phyloP scores from a whole-genome alignment of 192 early-diverging fungal species.

The Jimgerdemannia flammicorona region DNA sequence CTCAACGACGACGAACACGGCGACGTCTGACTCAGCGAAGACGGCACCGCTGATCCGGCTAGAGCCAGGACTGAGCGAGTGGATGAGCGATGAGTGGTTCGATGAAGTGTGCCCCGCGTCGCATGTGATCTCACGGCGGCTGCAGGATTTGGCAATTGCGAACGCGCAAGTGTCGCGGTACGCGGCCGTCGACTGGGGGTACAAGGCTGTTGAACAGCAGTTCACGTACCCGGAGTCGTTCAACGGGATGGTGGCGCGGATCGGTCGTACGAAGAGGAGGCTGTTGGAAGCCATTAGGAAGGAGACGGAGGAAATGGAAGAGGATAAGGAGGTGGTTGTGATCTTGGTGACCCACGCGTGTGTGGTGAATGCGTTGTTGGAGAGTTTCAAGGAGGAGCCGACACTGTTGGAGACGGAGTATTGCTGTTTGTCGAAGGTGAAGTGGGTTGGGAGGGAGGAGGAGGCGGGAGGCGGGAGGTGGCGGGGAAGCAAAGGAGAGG shows the following conservation, averaged over 20 bases:
- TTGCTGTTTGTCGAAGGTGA: conserved; percentile 6
- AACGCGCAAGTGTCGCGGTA: conserved; percentile 11
- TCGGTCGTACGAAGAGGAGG: conserved; percentile 8
- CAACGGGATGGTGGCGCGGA: conserved; percentile 24
- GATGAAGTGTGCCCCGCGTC: conserved; percentile 23
- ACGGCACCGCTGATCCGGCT: conserved; percentile 13
- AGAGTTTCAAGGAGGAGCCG: conserved; percentile 9
- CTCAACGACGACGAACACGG: no score
- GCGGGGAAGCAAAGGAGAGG: not conserved
- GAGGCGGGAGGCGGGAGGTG: conserved; percentile 3
- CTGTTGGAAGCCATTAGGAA: conserved; percentile 11
- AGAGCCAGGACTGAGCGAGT: conserved; percentile 32
- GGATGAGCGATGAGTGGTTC: conserved; percentile 34
- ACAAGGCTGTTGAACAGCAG: conserved; percentile 4
- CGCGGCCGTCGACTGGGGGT: conserved; percentile 12
- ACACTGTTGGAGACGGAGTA: conserved; percentile 13
- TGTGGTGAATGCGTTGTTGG: conserved; percentile 32
- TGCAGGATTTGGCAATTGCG: conserved; percentile 19
- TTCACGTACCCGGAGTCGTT: conserved; percentile 30
- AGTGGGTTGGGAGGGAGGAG: conserved; percentile 1
- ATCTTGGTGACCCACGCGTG: conserved; percentile 26
- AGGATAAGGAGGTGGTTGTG: conserved; percentile 6
- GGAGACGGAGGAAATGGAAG: conserved; percentile 8
- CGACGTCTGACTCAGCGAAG: no score
- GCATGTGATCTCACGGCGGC: conserved; percentile 15